These are phyloP conservation scores for Myochromella boudieri DNA, from an alignment of 768 basidiomycete genomes.

Conservation along the genomic window DNA sequence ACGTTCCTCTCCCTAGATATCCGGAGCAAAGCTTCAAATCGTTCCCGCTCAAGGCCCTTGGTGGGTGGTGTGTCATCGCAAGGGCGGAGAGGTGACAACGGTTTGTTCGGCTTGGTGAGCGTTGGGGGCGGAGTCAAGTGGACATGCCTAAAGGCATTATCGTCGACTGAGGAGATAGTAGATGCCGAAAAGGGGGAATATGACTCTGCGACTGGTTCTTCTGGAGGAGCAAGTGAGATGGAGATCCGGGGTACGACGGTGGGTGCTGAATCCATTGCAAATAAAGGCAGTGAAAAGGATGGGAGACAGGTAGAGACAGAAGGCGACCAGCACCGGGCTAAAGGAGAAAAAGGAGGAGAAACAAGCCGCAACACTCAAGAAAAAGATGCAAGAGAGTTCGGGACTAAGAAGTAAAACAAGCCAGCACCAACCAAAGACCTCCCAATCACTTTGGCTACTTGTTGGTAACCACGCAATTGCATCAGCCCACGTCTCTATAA, in stretches of 20 bases:
- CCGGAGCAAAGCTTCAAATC: constrained; percentile 64
- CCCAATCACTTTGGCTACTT: constrained; percentile 11
- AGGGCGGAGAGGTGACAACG: constrained; percentile 52
- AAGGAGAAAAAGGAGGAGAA: constrained; percentile 5
- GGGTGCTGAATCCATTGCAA: constrained; percentile 40
- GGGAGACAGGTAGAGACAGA: constrained; percentile 26
- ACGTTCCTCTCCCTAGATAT: constrained; percentile 59
- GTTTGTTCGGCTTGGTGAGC: constrained; percentile 39
- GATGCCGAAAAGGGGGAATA: constrained; percentile 60
- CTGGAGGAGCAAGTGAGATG: constrained; percentile 67
- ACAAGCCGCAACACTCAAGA: constrained; percentile 14
- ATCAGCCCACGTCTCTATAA: neutral
- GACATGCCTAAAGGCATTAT: constrained; percentile 56
- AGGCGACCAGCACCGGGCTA: constrained; percentile 55
- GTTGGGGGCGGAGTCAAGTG: constrained; percentile 59
- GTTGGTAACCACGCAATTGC: constrained; percentile 11
- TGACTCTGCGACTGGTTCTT: constrained; percentile 49
- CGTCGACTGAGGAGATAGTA: constrained; percentile 30
- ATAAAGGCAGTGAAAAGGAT: constrained; percentile 15
- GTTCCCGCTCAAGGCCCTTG: constrained; percentile 60
- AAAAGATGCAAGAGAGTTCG: neutral
- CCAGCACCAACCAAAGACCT: no score
- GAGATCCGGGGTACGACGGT: constrained; percentile 64
- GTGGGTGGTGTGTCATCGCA: constrained; percentile 31
- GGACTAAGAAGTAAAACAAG: no score